Base-by-base conservation (phyloP, 257 asterid genomes). In the Fraxinus anomala region DNA sequence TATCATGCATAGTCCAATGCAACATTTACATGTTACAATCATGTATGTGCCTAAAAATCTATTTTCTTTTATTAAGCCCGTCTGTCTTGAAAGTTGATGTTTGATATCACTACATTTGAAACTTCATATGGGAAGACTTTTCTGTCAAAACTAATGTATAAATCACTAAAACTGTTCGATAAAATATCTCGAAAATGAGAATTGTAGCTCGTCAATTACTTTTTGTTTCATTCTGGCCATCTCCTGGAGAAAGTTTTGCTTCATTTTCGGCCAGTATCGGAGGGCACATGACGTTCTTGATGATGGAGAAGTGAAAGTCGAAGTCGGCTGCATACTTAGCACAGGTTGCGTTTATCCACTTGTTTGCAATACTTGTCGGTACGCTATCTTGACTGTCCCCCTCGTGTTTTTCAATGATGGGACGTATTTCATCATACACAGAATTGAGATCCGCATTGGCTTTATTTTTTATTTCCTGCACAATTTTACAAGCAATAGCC, bases 291-390 rank as follows among this genome's bases (percentile, higher is more conserved):
- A 84, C 88, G 74, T 96, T 93, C 91, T 85, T 91, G 76, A 96
- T 67, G 28, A 96, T 81, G 10, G 94, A 90, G 59, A 87, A 91
- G 83, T 84, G 86, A 28, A 90, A 90, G 74, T 93, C 83, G 28
- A 93, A 82, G 73, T 96, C 97, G 0, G 99, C 93, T 84, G 82
- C 89, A 88, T 84, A 82, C 81, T 89, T 90, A 3, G 86, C 66
- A 72, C 99, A 96, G 13, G 87, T 85, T 31, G 99, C 97, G 47
- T 85, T 87, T n/a, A 96, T 93, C 99, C 99, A 96, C 87, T 86
- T 89, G 85, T 89, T 90, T 17, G 94, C 98, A 76, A 91, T 89
- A 77, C 85, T 83, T 4, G 92, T 89, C 11, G 97, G 89, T 70
- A 96, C 94, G 68, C 83, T 89, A 76, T 95, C 98, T 84, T 93